Percentiles rank a stretch among this genome's conserved stretches.
Conservation (phyloP, 345 rosid genomes). For the Clarkia xantiana region DNA sequence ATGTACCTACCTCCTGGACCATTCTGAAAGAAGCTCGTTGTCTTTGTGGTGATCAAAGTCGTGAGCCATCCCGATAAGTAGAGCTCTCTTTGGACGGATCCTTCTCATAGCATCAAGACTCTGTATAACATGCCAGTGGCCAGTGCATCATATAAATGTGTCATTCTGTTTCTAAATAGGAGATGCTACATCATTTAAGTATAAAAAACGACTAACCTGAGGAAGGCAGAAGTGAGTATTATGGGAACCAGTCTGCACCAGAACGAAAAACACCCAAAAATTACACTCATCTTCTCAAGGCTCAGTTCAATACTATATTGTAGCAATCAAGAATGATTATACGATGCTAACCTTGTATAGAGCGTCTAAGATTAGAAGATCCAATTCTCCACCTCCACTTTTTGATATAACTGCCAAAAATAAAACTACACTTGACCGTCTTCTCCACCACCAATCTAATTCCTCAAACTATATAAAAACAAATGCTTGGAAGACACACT, state of each 20-base stretch:
- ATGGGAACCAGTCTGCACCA: slow-evolving; percentile 60
- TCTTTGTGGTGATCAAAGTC: slow-evolving; percentile 80
- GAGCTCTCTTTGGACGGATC: slow-evolving; percentile 66
- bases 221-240: slow-evolving; percentile 83
- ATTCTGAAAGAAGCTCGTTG: slow-evolving; percentile 59
- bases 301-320: neutral
- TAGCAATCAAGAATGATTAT: neutral
- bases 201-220: slow-evolving; percentile 43
- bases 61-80: slow-evolving; percentile 84
- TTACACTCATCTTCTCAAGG: too few species aligned
- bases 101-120: slow-evolving; percentile 71
- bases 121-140: slow-evolving; percentile 38
- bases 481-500: too few species aligned
- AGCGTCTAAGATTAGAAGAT: slow-evolving; percentile 84
- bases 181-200: too few species aligned
- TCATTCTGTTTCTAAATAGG: too few species aligned
- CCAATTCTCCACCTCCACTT: slow-evolving; percentile 70
- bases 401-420: slow-evolving; percentile 58
- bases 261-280: neutral
- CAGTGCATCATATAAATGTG: too few species aligned
- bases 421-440: neutral
- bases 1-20: slow-evolving; percentile 57
- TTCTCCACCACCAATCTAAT: too few species aligned
- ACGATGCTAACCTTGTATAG: slow-evolving; percentile 45
- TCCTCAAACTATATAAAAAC: too few species aligned